Base-by-base conservation (phyloP, 2,329 filamentous ascomycete species). In the Fusarium chaquense region DNA sequence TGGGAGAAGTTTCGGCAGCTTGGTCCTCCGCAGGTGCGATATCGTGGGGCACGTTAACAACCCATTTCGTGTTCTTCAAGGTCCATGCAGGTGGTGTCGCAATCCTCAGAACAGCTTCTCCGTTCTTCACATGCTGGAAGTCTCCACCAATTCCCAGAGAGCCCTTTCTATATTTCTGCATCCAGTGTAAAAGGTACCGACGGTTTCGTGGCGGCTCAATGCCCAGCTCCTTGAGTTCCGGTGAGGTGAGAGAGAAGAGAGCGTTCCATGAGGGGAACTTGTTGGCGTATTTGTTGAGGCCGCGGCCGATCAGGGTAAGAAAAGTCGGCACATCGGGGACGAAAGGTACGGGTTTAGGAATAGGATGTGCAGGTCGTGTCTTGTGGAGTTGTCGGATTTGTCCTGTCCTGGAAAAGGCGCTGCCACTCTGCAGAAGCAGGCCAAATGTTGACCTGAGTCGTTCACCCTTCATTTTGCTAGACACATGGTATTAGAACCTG, bases 181-280 rank as follows among this genome's bases (percentile, higher is more conserved):
- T 88, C 93, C 95, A 98, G 69, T 90, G 89, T 49, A 98, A 83
- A 18, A 99, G 87, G 77, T 98, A 99, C 60, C 91, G 86, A 67
- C 96, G 88, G 71, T 89, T 88, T 45, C 95, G 90, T 20, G 95
- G 87, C 16, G 94, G 93, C 78, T 98, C 95, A 67, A 98, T 86
- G 58, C 96, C 95, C 20, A 96, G 85, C 73, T 95, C 90, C 71
- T 90, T 89, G 71, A 99, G 85, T 81, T 98, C 90, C 45, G 85
- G 79, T 20, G 93, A 93, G 24, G 89, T 90, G 69, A 96, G 85
- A 46, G 90, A 90, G 86, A 98, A 98, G 46, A 99, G 89, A 8
- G 93, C 88, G 55, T 96, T 91, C 96, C 96, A 98, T 13, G 91
- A 91, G 4, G 92, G 89, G 74, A 99, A 93, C 81, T 98, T 98